Evolutionary conservation across 345 rosid genomes (phyloP), one percentile per base, ranked within the genome.

Genomic region (Alliaria petiolata): DNA sequence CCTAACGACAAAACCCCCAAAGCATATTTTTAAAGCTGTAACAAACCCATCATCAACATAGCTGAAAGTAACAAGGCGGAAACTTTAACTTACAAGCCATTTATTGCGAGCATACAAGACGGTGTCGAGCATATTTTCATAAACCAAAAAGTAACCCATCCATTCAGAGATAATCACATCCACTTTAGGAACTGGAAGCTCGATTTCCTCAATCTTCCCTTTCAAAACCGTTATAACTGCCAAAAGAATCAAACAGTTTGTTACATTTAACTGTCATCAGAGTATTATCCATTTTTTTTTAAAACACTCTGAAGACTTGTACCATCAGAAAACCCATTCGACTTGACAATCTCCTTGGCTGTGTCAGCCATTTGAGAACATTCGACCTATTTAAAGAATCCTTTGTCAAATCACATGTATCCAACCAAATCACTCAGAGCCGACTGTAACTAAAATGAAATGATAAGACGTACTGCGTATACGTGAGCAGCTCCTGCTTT

Each of bases 71-170:
- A n/a, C 61, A 19, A 45, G 57, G 50, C 6, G 13, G 6, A 8
- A 43, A 30, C 10, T 22, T 25, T 20, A n/a, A 82, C 98, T 85
- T 74, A 93, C 97, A 55, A 93, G 97, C 98, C 98, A 93, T 80
- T 93, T 93, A 78, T 93, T 82, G 14, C 97, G 95, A 2, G 98
- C 96, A 81, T 87, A 93, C 68, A 93, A 76, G 61, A 89, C 96
- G 0, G 96, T 84, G 52, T 89, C 80, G 7, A 93, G 70, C 98
- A 93, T 91, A 71, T 93, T 93, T 81, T 93, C 98, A 54, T 85
- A 93, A 80, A 93, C 69, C 69, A 93, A 71, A 78, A 92, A 92
- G 76, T 90, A 92, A n/a, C 95, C 98, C 98, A 90, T 92, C 95
- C 97, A 90, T 85, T 92, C 97, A 34, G 97, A 92, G 72, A 92